These are phyloP conservation scores for Phytophthora uliginosa DNA, from an alignment of 352 stramenopile genomes.

Conservation along the genomic window DNA sequence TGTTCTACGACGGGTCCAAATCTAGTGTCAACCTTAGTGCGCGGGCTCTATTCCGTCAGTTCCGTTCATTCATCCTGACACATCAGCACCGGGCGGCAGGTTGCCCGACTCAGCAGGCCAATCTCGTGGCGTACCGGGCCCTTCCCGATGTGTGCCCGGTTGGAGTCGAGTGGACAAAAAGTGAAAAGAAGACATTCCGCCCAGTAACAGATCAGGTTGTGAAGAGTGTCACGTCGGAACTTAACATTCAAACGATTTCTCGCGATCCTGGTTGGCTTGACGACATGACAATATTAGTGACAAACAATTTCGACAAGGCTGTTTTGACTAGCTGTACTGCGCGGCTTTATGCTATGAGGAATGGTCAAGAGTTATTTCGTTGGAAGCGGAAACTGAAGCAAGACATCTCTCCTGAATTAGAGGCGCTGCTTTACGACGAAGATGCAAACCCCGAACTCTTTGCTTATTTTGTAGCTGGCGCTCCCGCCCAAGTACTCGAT, in stretches of 20 bases:
- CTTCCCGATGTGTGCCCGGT: slow-evolving; percentile 1
- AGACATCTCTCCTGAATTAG: neutral
- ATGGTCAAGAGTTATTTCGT: no score
- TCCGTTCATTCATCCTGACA: slow-evolving; percentile 9
- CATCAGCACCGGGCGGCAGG: slow-evolving; percentile 9
- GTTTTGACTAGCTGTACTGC: no score
- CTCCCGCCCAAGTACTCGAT: slow-evolving; percentile 16
- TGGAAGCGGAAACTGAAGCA: slow-evolving; percentile 11
- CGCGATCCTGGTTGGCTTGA: slow-evolving; percentile 13
- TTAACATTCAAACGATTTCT: slow-evolving; percentile 1
- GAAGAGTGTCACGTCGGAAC: neutral
- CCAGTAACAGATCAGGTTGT: slow-evolving; percentile 14
- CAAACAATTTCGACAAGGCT: slow-evolving; percentile 27
- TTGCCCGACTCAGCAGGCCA: slow-evolving; percentile 6
- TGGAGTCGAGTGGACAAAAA: neutral
- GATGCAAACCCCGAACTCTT: slow-evolving; percentile 20
- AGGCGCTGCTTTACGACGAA: slow-evolving; percentile 16
- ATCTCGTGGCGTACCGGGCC: neutral
- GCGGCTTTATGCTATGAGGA: no score
- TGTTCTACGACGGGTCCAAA: slow-evolving; percentile 9
- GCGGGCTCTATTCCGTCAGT: slow-evolving; percentile 6
- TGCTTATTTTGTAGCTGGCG: slow-evolving; percentile 21
- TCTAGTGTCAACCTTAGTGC: neutral
- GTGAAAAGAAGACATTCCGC: slow-evolving; percentile 1
- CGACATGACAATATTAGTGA: slow-evolving; percentile 21